These are phyloP conservation scores for Pseudopyrenochaeta lycopersici DNA, from an alignment of 2,329 filamentous ascomycete species.

Conservation along the genomic window DNA sequence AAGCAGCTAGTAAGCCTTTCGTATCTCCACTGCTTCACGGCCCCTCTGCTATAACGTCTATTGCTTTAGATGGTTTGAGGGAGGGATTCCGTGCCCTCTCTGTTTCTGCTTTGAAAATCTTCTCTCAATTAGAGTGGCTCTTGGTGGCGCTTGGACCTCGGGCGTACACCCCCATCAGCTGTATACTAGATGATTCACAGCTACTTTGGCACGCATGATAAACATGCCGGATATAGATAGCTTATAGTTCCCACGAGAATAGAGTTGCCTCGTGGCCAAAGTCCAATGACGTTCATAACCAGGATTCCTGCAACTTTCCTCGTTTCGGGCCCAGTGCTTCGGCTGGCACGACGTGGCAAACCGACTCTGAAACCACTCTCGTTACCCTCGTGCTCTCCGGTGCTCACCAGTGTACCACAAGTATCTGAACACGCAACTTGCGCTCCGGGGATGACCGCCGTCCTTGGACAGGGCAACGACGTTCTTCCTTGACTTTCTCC, in stretches of 20 bases:
- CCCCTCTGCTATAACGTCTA: too few species aligned
- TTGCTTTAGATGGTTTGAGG: too few species aligned
- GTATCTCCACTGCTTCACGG: too few species aligned
- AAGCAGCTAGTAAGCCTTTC: too few species aligned
- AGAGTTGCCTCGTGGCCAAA: neutral
- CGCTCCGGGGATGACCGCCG: neutral
- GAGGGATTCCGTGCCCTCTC: too few species aligned
- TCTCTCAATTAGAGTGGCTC: too few species aligned
- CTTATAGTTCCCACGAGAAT: neutral
- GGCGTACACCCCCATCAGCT: too few species aligned
- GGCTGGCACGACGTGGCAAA: neutral
- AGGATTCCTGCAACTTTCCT: neutral
- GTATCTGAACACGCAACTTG: neutral
- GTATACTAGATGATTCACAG: too few species aligned
- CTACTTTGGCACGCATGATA: neutral
- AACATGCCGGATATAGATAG: neutral
- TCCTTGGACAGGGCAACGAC: slow-evolving; percentile 1
- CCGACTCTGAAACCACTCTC: neutral
- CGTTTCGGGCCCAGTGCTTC: neutral
- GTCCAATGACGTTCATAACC: neutral
- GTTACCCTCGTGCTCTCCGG: neutral
- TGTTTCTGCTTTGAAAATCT: too few species aligned
- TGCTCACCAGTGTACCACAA: slow-evolving; percentile 4
- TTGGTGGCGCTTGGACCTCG: too few species aligned
- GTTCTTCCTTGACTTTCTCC: slow-evolving; percentile 1